Conservation (phyloP, 805 yeast genomes). For the Yamadazyma laniorum region DNA sequence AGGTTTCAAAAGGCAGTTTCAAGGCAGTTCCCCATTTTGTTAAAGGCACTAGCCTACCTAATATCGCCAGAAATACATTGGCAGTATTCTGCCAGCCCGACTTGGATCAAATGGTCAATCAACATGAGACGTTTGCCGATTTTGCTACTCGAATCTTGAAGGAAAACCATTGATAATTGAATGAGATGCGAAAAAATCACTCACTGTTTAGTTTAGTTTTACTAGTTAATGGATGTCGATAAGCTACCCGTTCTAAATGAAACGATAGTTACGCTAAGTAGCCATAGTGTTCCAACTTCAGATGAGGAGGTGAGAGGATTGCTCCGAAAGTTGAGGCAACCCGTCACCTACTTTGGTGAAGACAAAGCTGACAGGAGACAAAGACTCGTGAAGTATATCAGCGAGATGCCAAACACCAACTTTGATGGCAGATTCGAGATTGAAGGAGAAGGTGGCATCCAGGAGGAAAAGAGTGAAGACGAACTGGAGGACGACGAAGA, state of each 20-base stretch:
- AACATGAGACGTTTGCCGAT: constrained; percentile 47
- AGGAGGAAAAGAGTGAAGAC: constrained; percentile 14
- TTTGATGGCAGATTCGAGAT: constrained; percentile 13
- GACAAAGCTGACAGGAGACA: constrained; percentile 58
- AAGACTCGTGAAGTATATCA: constrained; percentile 49
- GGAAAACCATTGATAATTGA: constrained; percentile 31
- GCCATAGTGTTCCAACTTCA: constrained; percentile 50
- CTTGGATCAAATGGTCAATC: constrained; percentile 47
- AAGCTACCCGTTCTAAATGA: constrained; percentile 10
- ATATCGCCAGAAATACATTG: constrained; percentile 50
- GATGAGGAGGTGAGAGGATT: constrained; percentile 59
- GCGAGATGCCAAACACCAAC: constrained; percentile 23
- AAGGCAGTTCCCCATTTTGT: constrained; percentile 62
- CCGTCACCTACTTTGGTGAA: constrained; percentile 58
- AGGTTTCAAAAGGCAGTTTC: constrained; percentile 46
- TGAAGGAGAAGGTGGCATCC: constrained; percentile 60
- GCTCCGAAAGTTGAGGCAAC: constrained; percentile 53
- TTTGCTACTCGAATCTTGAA: constrained; percentile 43
- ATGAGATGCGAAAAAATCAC: neutral
- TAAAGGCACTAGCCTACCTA: constrained; percentile 36
- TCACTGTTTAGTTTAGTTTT: no score
- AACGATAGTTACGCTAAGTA: neutral
- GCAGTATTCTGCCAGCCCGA: constrained; percentile 66
- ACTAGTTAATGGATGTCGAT: constrained; percentile 1
- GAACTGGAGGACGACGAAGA: constrained; percentile 46